Base-by-base conservation (phyloP, 495 filamentous ascomycete species). In the Penicillium lividum region DNA sequence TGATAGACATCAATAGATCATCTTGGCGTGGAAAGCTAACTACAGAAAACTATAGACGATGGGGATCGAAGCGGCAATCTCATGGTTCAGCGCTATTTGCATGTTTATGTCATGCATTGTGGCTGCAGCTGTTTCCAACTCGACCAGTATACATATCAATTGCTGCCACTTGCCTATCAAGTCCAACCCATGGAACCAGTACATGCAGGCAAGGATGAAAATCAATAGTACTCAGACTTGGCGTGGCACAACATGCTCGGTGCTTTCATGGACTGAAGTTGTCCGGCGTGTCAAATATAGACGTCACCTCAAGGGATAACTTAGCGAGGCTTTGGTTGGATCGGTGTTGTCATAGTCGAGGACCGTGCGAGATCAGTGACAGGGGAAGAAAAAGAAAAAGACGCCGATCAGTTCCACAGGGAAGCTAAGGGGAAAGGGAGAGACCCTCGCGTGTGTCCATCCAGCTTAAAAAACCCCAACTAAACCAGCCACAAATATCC, bases 281-380 rank as follows among this genome's bases (percentile, higher is more conserved):
- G 7, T 40, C 0, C 5, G 15, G n/a, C n/a, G 5, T 40, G 38
- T 40, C 38, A 40, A 11, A 40, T 38, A 38, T 40, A 15, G n/a
- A 4, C 38, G 38, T 40, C 38, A 40, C n/a, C 4, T 4, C 15
- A 5, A 16, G 38, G 11, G 38, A 40, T 40, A 40, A 40, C 6
- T 4, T 5, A n/a, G 7, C 38, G 38, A 15, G 38, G 15, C 38
- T 15, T 40, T 4, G 15, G 38, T 15, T 16, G 15, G 13, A 40
- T 40, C 15, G 38, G 38, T 40, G 38, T 15, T 40, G 38, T 40
- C 38, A n/a, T 40, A 2, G 4, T 40, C 38, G 38, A 7, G 54
- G 50, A 28, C 60, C 60, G 60, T 58, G 60, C 55, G 55, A 62
- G 60, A 62, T 62, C 55, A 51, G 55, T 18, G 29, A 47, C 29